phyloP scores from a whole-genome alignment of 768 basidiomycete genomes.

The Tricholoma matsutake region DNA sequence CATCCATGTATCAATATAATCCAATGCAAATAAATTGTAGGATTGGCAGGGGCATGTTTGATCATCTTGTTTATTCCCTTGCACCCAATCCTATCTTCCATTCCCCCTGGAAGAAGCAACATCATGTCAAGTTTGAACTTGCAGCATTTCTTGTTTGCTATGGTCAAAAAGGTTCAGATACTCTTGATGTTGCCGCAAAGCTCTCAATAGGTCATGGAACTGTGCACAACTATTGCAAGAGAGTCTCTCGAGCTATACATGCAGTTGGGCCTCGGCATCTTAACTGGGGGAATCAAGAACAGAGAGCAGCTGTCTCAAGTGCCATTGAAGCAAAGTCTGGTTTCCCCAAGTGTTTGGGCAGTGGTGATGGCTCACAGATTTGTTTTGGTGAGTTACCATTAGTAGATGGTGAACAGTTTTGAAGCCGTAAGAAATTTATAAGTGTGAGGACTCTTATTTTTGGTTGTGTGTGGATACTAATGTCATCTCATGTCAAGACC shows the following conservation, averaged over 20 bases:
- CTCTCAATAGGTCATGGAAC: background rate
- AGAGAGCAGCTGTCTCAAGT: background rate
- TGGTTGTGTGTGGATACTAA: too few species aligned
- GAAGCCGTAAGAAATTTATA: background rate
- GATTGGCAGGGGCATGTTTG: too few species aligned
- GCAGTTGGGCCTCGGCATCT: background rate
- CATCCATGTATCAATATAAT: too few species aligned
- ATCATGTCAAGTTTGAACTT: background rate
- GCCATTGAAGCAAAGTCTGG: too few species aligned
- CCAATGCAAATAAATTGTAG: too few species aligned
- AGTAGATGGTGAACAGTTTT: background rate
- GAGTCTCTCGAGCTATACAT: background rate
- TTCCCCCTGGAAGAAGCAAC: background rate
- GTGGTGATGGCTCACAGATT: background rate
- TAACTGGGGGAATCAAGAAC: background rate
- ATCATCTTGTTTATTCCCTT: too few species aligned
- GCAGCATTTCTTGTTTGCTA: background rate
- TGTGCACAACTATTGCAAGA: background rate
- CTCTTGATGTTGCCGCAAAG: too few species aligned
- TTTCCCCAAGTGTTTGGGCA: too few species aligned
- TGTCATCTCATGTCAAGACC: too few species aligned
- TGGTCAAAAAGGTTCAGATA: background rate
- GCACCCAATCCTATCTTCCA: background rate
- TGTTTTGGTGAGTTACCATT: background rate
- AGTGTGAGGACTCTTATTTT: background rate